A percentile compares a stretch with the other conserved stretches of the same genome.
These are phyloP conservation scores for Monosporascus ibericus DNA, from an alignment of 2,329 filamentous ascomycete genomes.

Conservation along the genomic window DNA sequence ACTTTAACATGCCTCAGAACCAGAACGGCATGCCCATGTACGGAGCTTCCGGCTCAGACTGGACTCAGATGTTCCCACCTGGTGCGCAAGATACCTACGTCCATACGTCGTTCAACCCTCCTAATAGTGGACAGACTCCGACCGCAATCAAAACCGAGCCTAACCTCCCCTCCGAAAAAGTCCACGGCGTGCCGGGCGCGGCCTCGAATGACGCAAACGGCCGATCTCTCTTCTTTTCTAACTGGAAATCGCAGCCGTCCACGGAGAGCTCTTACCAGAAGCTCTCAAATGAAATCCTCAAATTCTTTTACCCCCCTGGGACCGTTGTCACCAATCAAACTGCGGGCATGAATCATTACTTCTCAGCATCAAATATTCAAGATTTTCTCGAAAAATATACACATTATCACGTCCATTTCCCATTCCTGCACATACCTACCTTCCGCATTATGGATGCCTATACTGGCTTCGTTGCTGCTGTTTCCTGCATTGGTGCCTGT, in stretches of 20 bases:
- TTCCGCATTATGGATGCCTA: conserved; percentile 62
- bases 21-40: conserved; percentile 62
- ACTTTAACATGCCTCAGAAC: conserved; percentile 56
- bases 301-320: conserved; percentile 52
- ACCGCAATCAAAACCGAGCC: conserved; percentile 64
- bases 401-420: conserved; percentile 69
- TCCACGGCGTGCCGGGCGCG: conserved; percentile 38
- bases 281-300: conserved; percentile 49
- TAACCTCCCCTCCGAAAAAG: conserved; percentile 46
- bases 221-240: conserved; percentile 41
- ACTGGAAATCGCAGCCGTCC: conserved; percentile 41
- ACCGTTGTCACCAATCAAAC: conserved; percentile 49
- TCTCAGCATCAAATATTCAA: conserved; percentile 63
- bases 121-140: conserved; percentile 64
- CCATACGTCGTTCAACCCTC: conserved; percentile 45
- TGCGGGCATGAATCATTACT: conserved; percentile 51
- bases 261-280: conserved; percentile 46
- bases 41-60: conserved; percentile 58
- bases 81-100: conserved; percentile 62
- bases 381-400: conserved; percentile 66
- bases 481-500: conserved; percentile 69
- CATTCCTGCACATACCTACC: conserved; percentile 64
- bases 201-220: conserved; percentile 34
- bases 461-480: conserved; percentile 60
- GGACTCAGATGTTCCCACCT: conserved; percentile 69